These are phyloP conservation scores for Oryza brachyantha DNA, from an alignment of 176 grass and related monocot species.

Conservation along the genomic window DNA sequence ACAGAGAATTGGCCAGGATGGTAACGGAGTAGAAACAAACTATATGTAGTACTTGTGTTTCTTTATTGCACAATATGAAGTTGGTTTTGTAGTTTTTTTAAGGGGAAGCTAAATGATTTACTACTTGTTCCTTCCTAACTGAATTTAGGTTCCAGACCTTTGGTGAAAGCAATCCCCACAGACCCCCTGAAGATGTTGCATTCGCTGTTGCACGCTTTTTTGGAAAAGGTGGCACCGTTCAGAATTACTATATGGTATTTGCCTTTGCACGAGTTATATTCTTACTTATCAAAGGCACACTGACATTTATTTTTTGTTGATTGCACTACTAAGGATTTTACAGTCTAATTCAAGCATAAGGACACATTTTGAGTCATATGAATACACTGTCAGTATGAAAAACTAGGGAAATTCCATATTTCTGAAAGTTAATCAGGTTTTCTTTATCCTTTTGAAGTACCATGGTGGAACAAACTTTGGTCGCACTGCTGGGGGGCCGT, in stretches of 20 bases:
- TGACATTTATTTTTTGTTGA: not conserved
- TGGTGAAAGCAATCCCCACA: constrained; percentile 84
- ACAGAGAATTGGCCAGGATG: constrained; percentile 99
- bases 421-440: constrained; percentile 18
- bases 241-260: constrained; percentile 96
- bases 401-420: constrained; percentile 1
- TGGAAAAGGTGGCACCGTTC: constrained; percentile 82
- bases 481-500: constrained; percentile 90
- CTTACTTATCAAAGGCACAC: not conserved
- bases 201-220: constrained; percentile 96
- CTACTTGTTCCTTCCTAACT: constrained; percentile 14
- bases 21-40: constrained; percentile 39
- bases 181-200: constrained; percentile 92
- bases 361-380: not conserved
- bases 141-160: constrained; percentile 87
- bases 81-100: not conserved
- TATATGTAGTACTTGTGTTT: not conserved
- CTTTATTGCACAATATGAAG: not conserved
- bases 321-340: not conserved
- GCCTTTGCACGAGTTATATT: constrained; percentile 12
- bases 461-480: constrained; percentile 97
- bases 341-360: not conserved
- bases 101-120: not conserved
- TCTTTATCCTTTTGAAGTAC: constrained; percentile 57
- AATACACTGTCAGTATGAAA: not conserved